Evolutionary conservation across 2,329 filamentous ascomycete species (phyloP).

Genomic region (Claviceps pusilla): DNA sequence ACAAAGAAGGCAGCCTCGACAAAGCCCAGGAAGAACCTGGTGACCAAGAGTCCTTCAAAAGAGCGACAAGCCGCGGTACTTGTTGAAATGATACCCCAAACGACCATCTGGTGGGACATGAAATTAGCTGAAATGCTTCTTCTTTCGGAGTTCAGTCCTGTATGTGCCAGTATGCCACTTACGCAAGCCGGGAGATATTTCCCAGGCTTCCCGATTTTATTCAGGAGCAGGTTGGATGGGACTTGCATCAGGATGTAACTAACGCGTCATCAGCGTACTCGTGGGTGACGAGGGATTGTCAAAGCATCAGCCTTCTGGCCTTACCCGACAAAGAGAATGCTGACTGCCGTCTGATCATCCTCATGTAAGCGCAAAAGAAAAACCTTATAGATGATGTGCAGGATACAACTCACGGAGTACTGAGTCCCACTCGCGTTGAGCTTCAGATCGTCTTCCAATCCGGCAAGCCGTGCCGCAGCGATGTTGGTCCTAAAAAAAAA

Average conservation of each 20-base stretch:
- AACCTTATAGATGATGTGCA: neutral
- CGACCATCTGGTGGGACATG: neutral
- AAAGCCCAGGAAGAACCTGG: slow-evolving; percentile 26
- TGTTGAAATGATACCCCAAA: slow-evolving; percentile 12
- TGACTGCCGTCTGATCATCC: slow-evolving; percentile 25
- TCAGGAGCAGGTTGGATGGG: slow-evolving; percentile 35
- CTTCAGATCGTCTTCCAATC: slow-evolving; percentile 35
- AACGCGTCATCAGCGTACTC: neutral
- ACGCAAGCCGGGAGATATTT: slow-evolving; percentile 30
- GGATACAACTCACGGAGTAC: slow-evolving; percentile 6
- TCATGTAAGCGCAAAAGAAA: neutral
- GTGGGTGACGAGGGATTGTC: neutral
- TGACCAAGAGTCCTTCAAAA: slow-evolving; percentile 26
- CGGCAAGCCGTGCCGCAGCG: slow-evolving; percentile 9
- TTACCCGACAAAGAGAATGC: slow-evolving; percentile 36
- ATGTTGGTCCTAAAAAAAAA: slow-evolving; percentile 22
- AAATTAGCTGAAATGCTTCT: neutral
- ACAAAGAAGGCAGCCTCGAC: slow-evolving; percentile 26
- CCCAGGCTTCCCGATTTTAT: slow-evolving; percentile 34
- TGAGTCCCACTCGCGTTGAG: slow-evolving; percentile 20
- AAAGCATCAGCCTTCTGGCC: slow-evolving; percentile 4
- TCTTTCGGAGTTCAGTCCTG: neutral
- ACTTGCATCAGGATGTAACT: slow-evolving; percentile 36
- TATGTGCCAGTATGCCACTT: slow-evolving; percentile 2
- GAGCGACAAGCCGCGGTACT: slow-evolving; percentile 26